phyloP scores from a whole-genome alignment of 1,139 yeast species.

The Hansenula lynferdii region DNA sequence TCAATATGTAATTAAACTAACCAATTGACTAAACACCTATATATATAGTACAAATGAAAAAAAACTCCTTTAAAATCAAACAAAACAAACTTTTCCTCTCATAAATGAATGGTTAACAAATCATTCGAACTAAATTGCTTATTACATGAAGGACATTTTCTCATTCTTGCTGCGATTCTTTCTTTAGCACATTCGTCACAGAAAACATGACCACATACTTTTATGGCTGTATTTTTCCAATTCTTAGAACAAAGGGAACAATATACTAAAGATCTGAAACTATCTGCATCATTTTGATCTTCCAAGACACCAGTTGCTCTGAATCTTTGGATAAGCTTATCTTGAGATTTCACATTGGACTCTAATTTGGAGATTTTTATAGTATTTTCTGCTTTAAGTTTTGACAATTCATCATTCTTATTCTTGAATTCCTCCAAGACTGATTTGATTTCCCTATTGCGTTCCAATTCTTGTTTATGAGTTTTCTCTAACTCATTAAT shows the following conservation, averaged over 20 bases:
- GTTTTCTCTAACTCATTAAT: constrained; percentile 7
- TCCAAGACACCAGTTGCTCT: constrained; percentile 27
- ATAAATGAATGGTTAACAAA: constrained; percentile 74
- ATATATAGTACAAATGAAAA: no score
- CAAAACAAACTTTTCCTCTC: constrained; percentile 1
- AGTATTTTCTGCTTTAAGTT: constrained; percentile 10
- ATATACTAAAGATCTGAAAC: constrained; percentile 81
- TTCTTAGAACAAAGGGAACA: constrained; percentile 92
- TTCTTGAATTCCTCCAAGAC: constrained; percentile 2
- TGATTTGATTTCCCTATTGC: constrained; percentile 2
- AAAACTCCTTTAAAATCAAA: no score
- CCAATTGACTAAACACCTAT: no score
- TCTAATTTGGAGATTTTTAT: constrained; percentile 23
- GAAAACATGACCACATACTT: constrained; percentile 93
- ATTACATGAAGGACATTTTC: constrained; percentile 94
- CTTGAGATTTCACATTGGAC: constrained; percentile 34
- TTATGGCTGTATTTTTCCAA: constrained; percentile 89
- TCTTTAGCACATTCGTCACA: constrained; percentile 87
- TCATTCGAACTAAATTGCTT: constrained; percentile 87
- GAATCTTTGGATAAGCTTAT: constrained; percentile 36
- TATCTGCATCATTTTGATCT: constrained; percentile 60
- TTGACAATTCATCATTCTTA: constrained; percentile 7
- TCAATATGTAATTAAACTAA: no score
- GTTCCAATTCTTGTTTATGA: constrained; percentile 6
- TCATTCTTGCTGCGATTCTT: constrained; percentile 80